Conservation (phyloP, 306 rosid genomes). For the Mimosa bimucronata region DNA sequence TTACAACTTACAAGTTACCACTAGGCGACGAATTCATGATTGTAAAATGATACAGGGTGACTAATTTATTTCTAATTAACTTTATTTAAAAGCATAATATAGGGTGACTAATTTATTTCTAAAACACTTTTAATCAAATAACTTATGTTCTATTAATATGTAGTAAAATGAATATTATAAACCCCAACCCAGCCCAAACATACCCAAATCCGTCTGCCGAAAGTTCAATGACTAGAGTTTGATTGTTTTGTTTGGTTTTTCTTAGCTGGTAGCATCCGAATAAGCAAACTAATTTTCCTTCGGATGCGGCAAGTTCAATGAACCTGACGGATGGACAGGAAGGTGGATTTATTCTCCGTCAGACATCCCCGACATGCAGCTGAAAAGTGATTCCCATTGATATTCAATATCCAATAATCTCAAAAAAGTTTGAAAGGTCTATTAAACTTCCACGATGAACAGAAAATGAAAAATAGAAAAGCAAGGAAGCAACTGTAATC, state of each 20-base stretch:
- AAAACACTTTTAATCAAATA: no score
- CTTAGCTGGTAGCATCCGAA: neutral
- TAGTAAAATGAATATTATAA: neutral
- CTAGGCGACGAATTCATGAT: neutral
- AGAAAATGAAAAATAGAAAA: neutral
- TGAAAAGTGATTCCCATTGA: neutral
- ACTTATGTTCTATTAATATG: no score
- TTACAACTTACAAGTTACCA: neutral
- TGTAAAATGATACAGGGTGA: no score
- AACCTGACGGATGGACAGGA: no score
- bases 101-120: no score
- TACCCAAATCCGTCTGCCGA: no score
- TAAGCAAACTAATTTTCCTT: no score
- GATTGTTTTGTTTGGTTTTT: neutral
- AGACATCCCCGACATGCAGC: neutral
- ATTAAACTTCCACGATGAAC: neutral
- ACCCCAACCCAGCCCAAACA: neutral
- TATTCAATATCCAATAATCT: neutral
- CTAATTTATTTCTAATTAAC: no score
- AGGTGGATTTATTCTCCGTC: neutral
- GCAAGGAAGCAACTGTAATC: neutral
- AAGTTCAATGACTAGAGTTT: no score
- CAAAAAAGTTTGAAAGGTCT: neutral
- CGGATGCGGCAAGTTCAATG: no score
- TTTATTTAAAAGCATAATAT: no score